These are phyloP conservation scores for Xylariaceae sp. DNA, from an alignment of 2,329 filamentous ascomycete genomes.

Conservation along the genomic window DNA sequence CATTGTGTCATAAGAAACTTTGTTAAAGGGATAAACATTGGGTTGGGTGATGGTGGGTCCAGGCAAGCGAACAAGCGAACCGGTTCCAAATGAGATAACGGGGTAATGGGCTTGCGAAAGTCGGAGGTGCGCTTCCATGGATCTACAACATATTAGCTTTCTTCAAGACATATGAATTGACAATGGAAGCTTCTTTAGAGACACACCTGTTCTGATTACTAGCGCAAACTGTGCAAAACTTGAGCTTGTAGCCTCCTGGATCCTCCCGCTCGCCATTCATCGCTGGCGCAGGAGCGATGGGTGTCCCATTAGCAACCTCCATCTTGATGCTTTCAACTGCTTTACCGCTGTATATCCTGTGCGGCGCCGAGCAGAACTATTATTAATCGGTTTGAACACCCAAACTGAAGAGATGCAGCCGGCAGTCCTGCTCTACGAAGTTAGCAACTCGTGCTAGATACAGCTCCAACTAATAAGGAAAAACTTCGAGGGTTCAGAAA, in stretches of 20 bases:
- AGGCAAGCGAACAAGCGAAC: conserved; percentile 89
- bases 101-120: conserved; percentile 86
- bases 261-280: conserved; percentile 56
- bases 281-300: conserved; percentile 34
- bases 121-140: conserved; percentile 99
- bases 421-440: not conserved
- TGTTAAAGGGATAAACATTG: conserved; percentile 98
- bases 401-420: not conserved
- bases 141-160: conserved; percentile 53
- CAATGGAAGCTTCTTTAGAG: not conserved
- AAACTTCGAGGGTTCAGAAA: conserved; percentile 40
- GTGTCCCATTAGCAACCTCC: conserved; percentile 51
- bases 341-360: no score
- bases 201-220: conserved; percentile 93
- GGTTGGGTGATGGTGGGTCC: conserved; percentile 90
- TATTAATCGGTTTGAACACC: not conserved
- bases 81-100: conserved; percentile 98
- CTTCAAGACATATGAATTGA: not conserved
- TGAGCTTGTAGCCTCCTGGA: conserved; percentile 78
- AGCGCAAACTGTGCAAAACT: conserved; percentile 98
- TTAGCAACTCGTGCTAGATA: conserved; percentile 8
- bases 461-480: not conserved
- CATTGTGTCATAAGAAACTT: conserved; percentile 92
- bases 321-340: conserved; percentile 17
- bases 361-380: not conserved